Evolutionary conservation across 495 filamentous ascomycete species (phyloP).

Genomic region (Viridothelium virens): DNA sequence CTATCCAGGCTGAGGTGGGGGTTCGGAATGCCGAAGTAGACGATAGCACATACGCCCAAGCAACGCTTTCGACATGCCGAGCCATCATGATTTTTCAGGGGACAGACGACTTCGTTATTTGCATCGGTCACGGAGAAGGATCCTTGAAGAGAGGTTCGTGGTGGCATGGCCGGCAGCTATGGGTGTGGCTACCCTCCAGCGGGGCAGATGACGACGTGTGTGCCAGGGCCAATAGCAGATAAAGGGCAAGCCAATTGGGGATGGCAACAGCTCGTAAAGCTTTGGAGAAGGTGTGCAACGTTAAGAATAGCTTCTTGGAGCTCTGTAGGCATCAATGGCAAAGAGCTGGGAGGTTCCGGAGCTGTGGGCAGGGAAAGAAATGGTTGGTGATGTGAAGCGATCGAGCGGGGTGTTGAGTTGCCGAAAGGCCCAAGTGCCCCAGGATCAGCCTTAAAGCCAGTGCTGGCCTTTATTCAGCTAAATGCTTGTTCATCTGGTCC

Average conservation of each 20-base stretch:
- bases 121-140: conserved; percentile 88
- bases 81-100: conserved; percentile 89
- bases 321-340: background rate
- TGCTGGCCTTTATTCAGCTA: conserved; percentile 9
- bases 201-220: conserved; percentile 9
- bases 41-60: conserved; percentile 66
- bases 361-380: background rate
- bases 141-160: conserved; percentile 74
- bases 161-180: conserved; percentile 58
- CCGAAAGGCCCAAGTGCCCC: background rate
- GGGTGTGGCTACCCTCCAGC: conserved; percentile 4
- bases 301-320: background rate
- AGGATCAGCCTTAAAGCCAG: conserved; percentile 4
- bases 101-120: conserved; percentile 95
- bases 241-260: background rate
- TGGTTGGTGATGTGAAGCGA: conserved; percentile 8
- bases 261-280: background rate
- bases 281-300: background rate
- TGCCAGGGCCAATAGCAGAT: background rate
- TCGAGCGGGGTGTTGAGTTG: conserved; percentile 10
- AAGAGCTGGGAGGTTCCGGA: background rate
- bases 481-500: background rate
- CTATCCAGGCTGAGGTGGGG: conserved; percentile 17
- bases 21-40: background rate
- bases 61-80: conserved; percentile 97